Base-by-base conservation (phyloP, 768 basidiomycete genomes). In the Tephrocybe sp. region DNA sequence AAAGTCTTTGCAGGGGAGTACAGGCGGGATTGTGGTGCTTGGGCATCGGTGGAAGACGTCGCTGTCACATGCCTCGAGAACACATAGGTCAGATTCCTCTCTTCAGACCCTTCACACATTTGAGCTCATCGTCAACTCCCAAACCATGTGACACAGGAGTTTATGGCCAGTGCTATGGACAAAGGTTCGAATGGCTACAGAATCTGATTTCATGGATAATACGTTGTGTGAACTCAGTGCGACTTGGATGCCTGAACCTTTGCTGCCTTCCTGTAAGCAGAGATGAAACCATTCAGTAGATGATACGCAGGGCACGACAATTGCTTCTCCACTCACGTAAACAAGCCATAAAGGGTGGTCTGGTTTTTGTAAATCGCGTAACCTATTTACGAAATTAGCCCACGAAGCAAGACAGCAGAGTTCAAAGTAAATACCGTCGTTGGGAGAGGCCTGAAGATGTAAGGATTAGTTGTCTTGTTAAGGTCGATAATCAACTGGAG, bases 321-420 rank as follows among this genome's bases (percentile, higher is more conserved):
- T n/a, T n/a, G 37, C 8, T 60, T 29, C 27, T 29, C 6, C 9
- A 37, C 51, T 46, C 36, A 78, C 79, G 66, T 72, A 61, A 83
- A 80, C 24, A 80, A 61, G 46, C 75, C 65, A 75, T 76, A 80
- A 12, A 80, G 66, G 4, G 62, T 49, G 4, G 77, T 77, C 57
- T 81, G 72, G 52, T 82, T 81, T 47, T 70, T 69, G 61, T 80
- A 83, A 50, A 76, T 69, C 1, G 78, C 72, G 31, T 70, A 64
- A 30, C 76, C 78, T 79, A 56, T 38, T 49, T 10, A 27, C 21
- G 25, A 41, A 23, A 37, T 50, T 3, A 52, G 46, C 16, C 44
- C 11, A 27, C 43, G 10, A 50, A 48, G 5, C 43, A 22, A 22
- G 23, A 3, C 12, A 23, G 23, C 49, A 25, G 12, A 15, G 45